Conservation (phyloP, 768 basidiomycete species). For the Trametopsis cervina region DNA sequence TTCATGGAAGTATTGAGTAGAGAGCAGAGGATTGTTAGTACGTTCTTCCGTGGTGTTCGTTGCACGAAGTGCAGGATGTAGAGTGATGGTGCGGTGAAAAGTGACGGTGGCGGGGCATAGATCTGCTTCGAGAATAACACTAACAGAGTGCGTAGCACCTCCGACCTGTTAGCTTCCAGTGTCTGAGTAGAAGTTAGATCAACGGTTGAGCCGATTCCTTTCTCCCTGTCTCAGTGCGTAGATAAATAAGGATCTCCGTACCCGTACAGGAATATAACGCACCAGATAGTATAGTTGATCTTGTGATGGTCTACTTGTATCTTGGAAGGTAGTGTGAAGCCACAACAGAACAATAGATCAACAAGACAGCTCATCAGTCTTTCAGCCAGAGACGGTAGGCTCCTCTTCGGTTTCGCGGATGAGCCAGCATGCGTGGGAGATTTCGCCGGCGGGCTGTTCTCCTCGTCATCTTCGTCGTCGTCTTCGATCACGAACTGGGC, state of each 20-base stretch:
- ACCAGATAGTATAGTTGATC: constrained; percentile 88
- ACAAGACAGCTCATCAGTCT: constrained; percentile 71
- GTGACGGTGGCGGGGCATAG: constrained; percentile 62
- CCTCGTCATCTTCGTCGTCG: constrained; percentile 50
- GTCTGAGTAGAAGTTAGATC: constrained; percentile 57
- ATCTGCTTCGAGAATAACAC: constrained; percentile 88
- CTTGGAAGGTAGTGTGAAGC: constrained; percentile 80
- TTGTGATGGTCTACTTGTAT: constrained; percentile 75
- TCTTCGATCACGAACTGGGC: constrained; percentile 90
- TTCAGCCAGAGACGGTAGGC: constrained; percentile 73
- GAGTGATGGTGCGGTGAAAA: constrained; percentile 67
- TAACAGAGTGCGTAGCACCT: constrained; percentile 84
- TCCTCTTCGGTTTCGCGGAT: constrained; percentile 31
- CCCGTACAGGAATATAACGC: constrained; percentile 20
- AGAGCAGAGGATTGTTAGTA: constrained; percentile 91
- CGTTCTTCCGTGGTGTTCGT: constrained; percentile 66
- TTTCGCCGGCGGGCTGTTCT: constrained; percentile 11
- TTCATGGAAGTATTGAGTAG: constrained; percentile 87
- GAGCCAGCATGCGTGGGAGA: constrained; percentile 1
- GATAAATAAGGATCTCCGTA: background rate
- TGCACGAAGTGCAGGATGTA: constrained; percentile 78
- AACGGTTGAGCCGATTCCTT: constrained; percentile 84
- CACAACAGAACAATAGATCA: constrained; percentile 89
- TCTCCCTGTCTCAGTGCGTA: constrained; percentile 57
- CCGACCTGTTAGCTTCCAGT: constrained; percentile 76